These are phyloP conservation scores for Chalaropsis thielavioides DNA, from an alignment of 2,329 filamentous ascomycete genomes.

Conservation along the genomic window DNA sequence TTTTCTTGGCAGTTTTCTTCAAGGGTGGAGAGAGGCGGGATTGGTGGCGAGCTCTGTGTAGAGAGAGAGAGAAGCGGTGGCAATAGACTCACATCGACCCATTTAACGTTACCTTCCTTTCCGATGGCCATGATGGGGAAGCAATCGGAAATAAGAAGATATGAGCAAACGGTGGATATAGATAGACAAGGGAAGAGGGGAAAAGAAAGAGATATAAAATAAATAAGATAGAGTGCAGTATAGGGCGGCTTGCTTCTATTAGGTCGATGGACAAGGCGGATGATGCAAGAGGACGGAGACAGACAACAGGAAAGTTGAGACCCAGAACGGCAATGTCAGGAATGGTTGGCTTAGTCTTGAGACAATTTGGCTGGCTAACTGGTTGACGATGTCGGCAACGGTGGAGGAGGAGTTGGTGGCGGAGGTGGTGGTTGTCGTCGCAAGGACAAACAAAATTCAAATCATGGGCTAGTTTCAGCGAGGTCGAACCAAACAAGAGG, in stretches of 20 bases:
- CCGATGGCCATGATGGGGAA: slow-evolving; percentile 28
- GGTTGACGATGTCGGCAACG: not conserved
- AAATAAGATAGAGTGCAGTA: not conserved
- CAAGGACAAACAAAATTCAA: not conserved
- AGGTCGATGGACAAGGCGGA: too few relatives aligned
- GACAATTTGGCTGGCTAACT: too few relatives aligned
- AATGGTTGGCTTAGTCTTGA: too few relatives aligned
- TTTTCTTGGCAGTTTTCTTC: too few relatives aligned
- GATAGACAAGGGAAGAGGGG: not conserved
- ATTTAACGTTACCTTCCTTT: slow-evolving; percentile 40
- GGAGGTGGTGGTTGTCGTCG: not conserved
- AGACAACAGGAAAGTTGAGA: too few relatives aligned
- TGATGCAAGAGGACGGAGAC: too few relatives aligned
- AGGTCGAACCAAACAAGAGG: not conserved
- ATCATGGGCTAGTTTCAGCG: not conserved
- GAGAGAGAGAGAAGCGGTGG: not conserved
- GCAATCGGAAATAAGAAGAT: not conserved
- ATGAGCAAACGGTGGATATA: not conserved
- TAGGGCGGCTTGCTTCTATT: not conserved
- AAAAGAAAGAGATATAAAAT: not conserved
- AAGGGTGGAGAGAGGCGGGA: not conserved
- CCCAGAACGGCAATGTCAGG: too few relatives aligned
- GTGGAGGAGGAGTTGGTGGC: not conserved
- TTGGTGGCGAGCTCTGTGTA: not conserved
- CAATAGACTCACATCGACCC: slow-evolving; percentile 39